Base-by-base conservation (phyloP, 192 early-diverging fungal genomes). In the Entomortierella lignicola region DNA sequence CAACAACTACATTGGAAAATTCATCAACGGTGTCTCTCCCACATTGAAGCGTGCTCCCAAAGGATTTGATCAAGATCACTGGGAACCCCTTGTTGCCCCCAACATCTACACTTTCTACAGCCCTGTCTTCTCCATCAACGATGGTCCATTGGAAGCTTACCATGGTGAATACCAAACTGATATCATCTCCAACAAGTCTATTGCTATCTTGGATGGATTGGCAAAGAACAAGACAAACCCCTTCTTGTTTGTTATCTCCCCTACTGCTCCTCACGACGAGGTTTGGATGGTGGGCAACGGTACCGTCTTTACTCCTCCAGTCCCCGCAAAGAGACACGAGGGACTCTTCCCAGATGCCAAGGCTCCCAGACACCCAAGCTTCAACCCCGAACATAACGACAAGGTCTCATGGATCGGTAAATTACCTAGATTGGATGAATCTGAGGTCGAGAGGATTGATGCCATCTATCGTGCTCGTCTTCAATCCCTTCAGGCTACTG, bases 1-100 rank as follows among this genome's bases (percentile, higher is more conserved):
- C 32, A 92, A 88, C 44, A 81, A 90, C 66, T 91, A 88, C 60
- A 88, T 89, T 55, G 91, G 91, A n/a, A 92, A 92, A 55, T 82
- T 92, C 48, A 85, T 91, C 66, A 90, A 91, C 68, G 86, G 84
- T 8, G 75, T 79, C 62, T 60, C 67, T 0, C 75, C 77, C 18
- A 52, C 59, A 39, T 59, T 65, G 21, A 77, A 75, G 51, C 64
- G 63, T 15, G 83, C 83, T 20, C 82, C 82, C 47, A 84, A 84
- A 56, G 83, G 83, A 1, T 84, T 79, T 25, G 75, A 79, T 25
- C 62, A 64, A n/a, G 47, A 60, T 30, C 80, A 73, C 32, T 84
- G 69, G 77, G 75, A 72, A 54, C 81, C 75, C 1, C 55, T 91
- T 12, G 84, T 92, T 17, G 70, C 82, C 32, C 91, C 89, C 23